phyloP scores from a whole-genome alignment of 768 basidiomycete species.

The Rubroboletus satanas region DNA sequence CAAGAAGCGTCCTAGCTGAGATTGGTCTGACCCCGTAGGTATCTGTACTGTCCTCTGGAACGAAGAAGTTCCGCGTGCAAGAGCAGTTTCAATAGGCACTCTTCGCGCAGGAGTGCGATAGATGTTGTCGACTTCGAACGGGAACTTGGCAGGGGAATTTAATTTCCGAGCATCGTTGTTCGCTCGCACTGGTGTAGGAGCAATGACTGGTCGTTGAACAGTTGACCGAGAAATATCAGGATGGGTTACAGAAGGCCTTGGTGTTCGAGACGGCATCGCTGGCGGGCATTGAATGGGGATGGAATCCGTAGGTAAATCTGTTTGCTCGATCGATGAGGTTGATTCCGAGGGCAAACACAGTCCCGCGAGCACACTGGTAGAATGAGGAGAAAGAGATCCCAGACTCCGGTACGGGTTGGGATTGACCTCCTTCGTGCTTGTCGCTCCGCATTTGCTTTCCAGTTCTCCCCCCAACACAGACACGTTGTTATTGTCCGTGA shows the following conservation, averaged over 20 bases:
- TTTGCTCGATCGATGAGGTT: slow-evolving; percentile 15
- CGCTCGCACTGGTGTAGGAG: slow-evolving; percentile 28
- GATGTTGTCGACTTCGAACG: slow-evolving; percentile 36
- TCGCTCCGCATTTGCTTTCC: slow-evolving; percentile 36
- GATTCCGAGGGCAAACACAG: slow-evolving; percentile 29
- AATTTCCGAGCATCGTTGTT: slow-evolving; percentile 4
- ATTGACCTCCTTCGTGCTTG: not conserved
- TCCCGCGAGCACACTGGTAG: slow-evolving; percentile 41
- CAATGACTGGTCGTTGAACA: slow-evolving; percentile 28
- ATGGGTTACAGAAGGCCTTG: slow-evolving; percentile 8
- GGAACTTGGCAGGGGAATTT: slow-evolving; percentile 33
- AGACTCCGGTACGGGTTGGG: slow-evolving; percentile 38
- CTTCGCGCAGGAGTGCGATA: slow-evolving; percentile 61
- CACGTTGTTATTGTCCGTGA: not conserved
- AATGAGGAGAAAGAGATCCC: slow-evolving; percentile 59
- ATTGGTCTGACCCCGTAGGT: slow-evolving; percentile 22
- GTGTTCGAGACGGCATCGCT: slow-evolving; percentile 17
- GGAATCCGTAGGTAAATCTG: slow-evolving; percentile 3
- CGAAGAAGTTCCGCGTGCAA: slow-evolving; percentile 48
- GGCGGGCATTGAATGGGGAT: slow-evolving; percentile 18
- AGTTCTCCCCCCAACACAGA: not conserved
- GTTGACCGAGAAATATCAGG: slow-evolving; percentile 17
- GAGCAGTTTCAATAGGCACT: slow-evolving; percentile 52
- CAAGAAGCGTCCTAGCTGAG: slow-evolving; percentile 14
- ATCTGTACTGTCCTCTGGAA: slow-evolving; percentile 43